These are phyloP conservation scores for Trichocladium antarcticum DNA, from an alignment of 495 filamentous ascomycete genomes.

Conservation along the genomic window DNA sequence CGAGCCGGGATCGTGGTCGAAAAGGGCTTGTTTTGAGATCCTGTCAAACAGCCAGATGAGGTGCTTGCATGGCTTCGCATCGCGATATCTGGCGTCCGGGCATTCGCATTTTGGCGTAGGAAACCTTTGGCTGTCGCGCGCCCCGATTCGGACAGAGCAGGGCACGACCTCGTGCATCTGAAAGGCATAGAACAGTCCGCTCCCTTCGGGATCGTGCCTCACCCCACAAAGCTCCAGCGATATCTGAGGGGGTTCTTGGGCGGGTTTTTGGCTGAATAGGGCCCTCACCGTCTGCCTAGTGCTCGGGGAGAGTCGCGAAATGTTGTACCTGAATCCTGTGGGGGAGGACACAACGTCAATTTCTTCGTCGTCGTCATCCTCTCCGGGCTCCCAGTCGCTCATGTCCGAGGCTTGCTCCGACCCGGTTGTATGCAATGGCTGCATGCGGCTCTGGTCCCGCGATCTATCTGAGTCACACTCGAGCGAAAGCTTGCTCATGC, in stretches of 20 bases:
- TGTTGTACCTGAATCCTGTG: slow-evolving; percentile 29
- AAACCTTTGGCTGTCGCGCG: slow-evolving; percentile 25
- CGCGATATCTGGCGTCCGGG: slow-evolving; percentile 19
- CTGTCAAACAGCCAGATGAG: slow-evolving; percentile 39
- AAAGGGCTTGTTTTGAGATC: slow-evolving; percentile 30
- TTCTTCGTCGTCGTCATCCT: slow-evolving; percentile 26
- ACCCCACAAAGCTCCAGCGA: slow-evolving; percentile 33
- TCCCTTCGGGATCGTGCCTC: slow-evolving; percentile 23
- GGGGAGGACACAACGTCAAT: slow-evolving; percentile 25
- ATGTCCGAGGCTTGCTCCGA: slow-evolving; percentile 18
- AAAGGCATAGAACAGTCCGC: slow-evolving; percentile 35
- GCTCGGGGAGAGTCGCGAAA: slow-evolving; percentile 15
- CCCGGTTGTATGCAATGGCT: slow-evolving; percentile 9
- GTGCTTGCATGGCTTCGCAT: slow-evolving; percentile 34
- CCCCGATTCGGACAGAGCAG: slow-evolving; percentile 34
- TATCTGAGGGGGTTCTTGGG: slow-evolving; percentile 28
- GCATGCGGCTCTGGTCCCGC: slow-evolving; percentile 20
- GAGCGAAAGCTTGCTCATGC: slow-evolving; percentile 34
- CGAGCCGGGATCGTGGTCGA: slow-evolving; percentile 27
- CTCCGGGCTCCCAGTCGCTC: slow-evolving; percentile 23
- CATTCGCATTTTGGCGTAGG: slow-evolving; percentile 34
- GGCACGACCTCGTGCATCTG: slow-evolving; percentile 38
- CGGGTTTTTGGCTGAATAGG: slow-evolving; percentile 12
- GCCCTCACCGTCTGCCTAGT: slow-evolving; percentile 16
- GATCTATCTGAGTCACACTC: slow-evolving; percentile 24